Evolutionary conservation across 2,329 filamentous ascomycete genomes (phyloP).

Genomic region (Lachnellula suecica): DNA sequence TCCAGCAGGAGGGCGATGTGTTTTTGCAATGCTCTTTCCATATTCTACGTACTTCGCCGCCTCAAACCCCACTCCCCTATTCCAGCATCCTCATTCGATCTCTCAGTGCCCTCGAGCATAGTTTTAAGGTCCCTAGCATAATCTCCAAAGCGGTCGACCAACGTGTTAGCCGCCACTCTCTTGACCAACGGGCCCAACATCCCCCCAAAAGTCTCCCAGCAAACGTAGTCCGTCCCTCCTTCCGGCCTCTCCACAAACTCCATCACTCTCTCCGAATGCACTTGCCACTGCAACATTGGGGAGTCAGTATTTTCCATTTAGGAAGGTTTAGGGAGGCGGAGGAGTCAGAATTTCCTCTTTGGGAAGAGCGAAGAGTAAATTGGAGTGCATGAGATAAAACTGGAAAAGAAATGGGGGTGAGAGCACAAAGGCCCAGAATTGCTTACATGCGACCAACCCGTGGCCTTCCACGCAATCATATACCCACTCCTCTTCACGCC

Average conservation of each 20-base stretch:
- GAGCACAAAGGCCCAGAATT: too few species aligned
- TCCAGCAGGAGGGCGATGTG: too few species aligned
- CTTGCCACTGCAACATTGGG: too few species aligned
- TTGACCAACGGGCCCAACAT: conserved; percentile 36
- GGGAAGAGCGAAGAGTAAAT: too few species aligned
- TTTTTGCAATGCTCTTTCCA: too few species aligned
- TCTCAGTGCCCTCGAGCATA: conserved; percentile 15
- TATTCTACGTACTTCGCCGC: neutral
- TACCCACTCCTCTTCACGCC: conserved; percentile 34
- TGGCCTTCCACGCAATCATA: conserved; percentile 40
- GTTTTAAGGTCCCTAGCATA: conserved; percentile 41
- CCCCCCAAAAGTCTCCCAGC: conserved; percentile 48
- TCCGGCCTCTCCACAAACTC: conserved; percentile 42
- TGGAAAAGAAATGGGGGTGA: too few species aligned
- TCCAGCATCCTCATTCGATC: neutral
- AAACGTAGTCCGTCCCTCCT: conserved; percentile 39
- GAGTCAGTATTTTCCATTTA: too few species aligned
- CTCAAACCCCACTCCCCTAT: neutral
- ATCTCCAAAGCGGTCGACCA: conserved; percentile 37
- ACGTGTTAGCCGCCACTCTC: conserved; percentile 31
- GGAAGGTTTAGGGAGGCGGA: too few species aligned
- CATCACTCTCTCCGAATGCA: conserved; percentile 42
- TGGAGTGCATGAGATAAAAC: too few species aligned
- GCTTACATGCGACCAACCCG: conserved; percentile 30
- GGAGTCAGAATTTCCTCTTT: too few species aligned